A percentile compares a stretch with the other conserved stretches of the same genome.
These are phyloP conservation scores for Fusarium tuaranense DNA, from an alignment of 2,329 filamentous ascomycete species.

Conservation along the genomic window DNA sequence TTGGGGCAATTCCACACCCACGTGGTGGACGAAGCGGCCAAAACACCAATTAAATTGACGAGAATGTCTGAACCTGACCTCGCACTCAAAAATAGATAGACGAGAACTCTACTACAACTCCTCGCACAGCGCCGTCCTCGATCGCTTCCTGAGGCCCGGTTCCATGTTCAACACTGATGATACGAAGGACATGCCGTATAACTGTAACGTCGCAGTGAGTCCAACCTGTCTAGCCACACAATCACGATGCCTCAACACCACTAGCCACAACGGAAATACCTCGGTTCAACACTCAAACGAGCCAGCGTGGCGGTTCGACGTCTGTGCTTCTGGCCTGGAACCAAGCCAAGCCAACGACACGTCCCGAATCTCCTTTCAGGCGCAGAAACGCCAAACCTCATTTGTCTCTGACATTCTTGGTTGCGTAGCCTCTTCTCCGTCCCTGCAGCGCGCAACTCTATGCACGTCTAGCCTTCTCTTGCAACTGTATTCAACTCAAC, in stretches of 20 bases:
- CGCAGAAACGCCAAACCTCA: constrained; percentile 38
- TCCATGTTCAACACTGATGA: constrained; percentile 8
- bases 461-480: constrained; percentile 17
- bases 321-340: constrained; percentile 27
- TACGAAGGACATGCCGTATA: constrained; percentile 8
- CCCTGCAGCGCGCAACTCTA: constrained; percentile 13
- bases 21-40: not conserved
- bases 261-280: constrained; percentile 28
- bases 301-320: constrained; percentile 39
- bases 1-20: not conserved
- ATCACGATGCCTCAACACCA: constrained; percentile 1
- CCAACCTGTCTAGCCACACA: constrained; percentile 4
- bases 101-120: not conserved
- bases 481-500: constrained; percentile 17
- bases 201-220: not conserved
- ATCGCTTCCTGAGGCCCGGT: not conserved
- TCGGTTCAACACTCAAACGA: constrained; percentile 13
- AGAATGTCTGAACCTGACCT: not conserved
- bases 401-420: constrained; percentile 43
- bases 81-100: not conserved
- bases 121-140: not conserved
- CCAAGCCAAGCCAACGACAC: constrained; percentile 35
- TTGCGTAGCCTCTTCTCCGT: constrained; percentile 32
- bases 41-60: not conserved
- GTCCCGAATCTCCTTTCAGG: constrained; percentile 42